Base-by-base conservation (phyloP, 2,329 filamentous ascomycete genomes). In the Pseudogymnoascus sp. region DNA sequence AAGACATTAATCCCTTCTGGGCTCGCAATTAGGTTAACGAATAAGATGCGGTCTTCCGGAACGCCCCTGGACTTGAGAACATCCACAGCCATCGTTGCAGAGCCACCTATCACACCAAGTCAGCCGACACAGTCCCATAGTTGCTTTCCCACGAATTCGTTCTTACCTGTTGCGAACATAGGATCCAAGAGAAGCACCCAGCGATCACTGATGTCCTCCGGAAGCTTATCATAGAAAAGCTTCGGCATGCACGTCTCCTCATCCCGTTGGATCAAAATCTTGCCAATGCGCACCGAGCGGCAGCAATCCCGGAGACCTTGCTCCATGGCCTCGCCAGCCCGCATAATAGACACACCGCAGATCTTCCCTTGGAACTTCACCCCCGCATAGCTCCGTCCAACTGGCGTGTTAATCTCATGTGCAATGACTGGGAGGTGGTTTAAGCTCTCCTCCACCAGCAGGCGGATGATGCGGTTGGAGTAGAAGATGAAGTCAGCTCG, bases 401-500 rank as follows among this genome's bases (percentile, higher is more conserved):
- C 90, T 0, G 95, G 95, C 6, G 95, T 98, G 43, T 89, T 96
- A 72, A 99, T 89, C 31, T 88, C 87, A 71, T 96, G 91, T 73
- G 91, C 89, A 61, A 96, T 87, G 16, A 96, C 91, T 1, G 95
- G 95, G 43, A 99, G 84, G 75, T 99, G 95, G 76, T 99, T 99
- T 62, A 99, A 82, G 3, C 95, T 95, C 78, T 99, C 95, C 77
- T 99, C 95, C 41, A 99, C 95, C 6, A 99, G 84, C 43, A 99
- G 83, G 33, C 95, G 91, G 75, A 98, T 98, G 75, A 99, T 98
- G 65, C 95, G 87, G 78, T 99, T 99, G 46, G 93, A 96, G 80
- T 98, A 96, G 79, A 99, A 99, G 74, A 99, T 97, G 76, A 99
- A 99, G 77, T 99, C 95, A 66, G 92, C 95, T 64, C 95, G 89